phyloP scores from a whole-genome alignment of 495 filamentous ascomycete species.

The Trichocladium antarcticum region DNA sequence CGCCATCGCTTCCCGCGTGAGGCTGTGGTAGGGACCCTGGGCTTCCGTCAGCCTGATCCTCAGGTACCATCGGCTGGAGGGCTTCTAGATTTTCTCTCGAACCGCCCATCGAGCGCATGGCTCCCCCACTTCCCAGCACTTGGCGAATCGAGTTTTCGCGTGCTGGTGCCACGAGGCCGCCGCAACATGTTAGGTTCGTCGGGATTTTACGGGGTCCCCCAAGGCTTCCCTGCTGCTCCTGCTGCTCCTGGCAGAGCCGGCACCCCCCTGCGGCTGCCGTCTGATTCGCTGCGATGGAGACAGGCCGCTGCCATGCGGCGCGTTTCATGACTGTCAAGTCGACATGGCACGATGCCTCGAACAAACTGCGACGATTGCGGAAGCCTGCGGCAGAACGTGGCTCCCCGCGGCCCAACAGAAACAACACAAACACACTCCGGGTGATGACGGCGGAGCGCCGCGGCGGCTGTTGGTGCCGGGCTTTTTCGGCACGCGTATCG shows the following conservation, averaged over 20 bases:
- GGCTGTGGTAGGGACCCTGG: background rate
- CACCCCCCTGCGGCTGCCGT: background rate
- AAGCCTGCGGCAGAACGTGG: background rate
- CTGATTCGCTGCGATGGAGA: background rate
- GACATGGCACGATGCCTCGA: background rate
- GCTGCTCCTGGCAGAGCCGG: background rate
- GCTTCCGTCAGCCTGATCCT: background rate
- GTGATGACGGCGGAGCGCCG: background rate
- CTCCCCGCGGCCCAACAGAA: too few relatives aligned
- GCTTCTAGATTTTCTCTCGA: constrained; percentile 5
- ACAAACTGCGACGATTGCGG: background rate
- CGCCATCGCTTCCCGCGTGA: background rate
- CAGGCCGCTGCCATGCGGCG: background rate
- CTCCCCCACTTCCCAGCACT: background rate
- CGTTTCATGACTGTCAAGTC: background rate
- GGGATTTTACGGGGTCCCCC: constrained; percentile 3
- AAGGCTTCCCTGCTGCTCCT: too few relatives aligned
- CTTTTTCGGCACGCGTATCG: too few relatives aligned
- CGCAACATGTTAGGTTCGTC: background rate
- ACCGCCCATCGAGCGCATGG: background rate
- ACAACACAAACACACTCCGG: background rate
- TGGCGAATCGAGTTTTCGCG: background rate
- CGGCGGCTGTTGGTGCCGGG: too few relatives aligned
- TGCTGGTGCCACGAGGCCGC: background rate
- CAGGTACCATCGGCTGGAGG: background rate